Evolutionary conservation across 2,329 filamentous ascomycete species (phyloP).

Genomic region (Pestalotiopsis sp.): DNA sequence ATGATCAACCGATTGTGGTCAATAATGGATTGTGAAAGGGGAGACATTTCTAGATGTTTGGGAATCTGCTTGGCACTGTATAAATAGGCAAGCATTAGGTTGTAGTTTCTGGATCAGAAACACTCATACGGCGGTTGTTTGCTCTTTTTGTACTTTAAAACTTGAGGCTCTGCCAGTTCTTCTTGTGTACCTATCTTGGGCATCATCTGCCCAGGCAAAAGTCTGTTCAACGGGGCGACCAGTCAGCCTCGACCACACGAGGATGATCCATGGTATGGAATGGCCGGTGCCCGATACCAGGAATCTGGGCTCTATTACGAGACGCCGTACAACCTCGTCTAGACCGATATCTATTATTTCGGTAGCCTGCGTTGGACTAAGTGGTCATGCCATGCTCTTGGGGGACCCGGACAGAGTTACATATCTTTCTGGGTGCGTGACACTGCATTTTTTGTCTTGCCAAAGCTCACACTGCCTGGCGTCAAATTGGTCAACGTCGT

Average conservation of each 20-base stretch:
- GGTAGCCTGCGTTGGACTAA: neutral
- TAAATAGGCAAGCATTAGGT: neutral
- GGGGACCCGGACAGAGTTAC: neutral
- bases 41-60: neutral
- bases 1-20: slow-evolving; percentile 10
- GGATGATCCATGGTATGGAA: too few species aligned
- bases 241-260: too few species aligned
- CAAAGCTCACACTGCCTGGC: neutral
- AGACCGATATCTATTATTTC: neutral
- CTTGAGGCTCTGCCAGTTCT: neutral
- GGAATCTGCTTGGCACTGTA: neutral
- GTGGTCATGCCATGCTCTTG: neutral
- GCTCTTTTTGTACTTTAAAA: neutral
- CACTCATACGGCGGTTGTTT: neutral
- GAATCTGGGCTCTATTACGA: too few species aligned
- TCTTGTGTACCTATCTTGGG: too few species aligned
- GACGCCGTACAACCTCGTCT: too few species aligned
- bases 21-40: neutral
- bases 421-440: neutral
- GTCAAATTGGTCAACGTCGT: neutral
- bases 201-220: too few species aligned
- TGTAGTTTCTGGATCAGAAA: neutral
- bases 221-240: too few species aligned
- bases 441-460: neutral
- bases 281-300: too few species aligned